A percentile compares a stretch with the other conserved stretches of the same genome.
phyloP scores from a whole-genome alignment of 176 grass and related monocot species.

The Puccinellia tenuiflora region DNA sequence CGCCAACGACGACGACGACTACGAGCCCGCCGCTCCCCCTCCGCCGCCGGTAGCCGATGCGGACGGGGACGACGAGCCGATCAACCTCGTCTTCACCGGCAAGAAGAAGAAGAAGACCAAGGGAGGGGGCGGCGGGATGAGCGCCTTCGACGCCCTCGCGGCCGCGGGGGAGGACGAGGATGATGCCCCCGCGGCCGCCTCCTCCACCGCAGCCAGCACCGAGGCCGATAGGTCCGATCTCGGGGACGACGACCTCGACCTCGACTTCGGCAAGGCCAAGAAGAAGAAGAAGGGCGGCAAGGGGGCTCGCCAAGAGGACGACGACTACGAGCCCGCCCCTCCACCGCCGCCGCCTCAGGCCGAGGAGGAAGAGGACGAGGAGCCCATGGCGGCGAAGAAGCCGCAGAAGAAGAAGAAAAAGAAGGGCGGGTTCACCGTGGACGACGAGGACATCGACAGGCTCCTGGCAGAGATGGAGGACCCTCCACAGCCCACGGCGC shows the following conservation, averaged over 20 bases:
- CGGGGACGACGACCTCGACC: constrained; percentile 43
- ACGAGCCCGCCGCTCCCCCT: constrained; percentile 28
- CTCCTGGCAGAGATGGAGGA: constrained; percentile 46
- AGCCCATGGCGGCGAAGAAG: constrained; percentile 40
- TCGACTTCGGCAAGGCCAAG: constrained; percentile 63
- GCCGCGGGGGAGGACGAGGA: constrained; percentile 34
- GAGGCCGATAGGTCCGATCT: constrained; percentile 28
- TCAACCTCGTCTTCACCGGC: constrained; percentile 68
- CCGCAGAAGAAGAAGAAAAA: constrained; percentile 92
- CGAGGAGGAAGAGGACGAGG: constrained; percentile 29
- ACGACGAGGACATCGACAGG: constrained; percentile 66
- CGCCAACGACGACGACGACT: constrained; percentile 35
- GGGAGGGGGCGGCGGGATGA: constrained; percentile 21
- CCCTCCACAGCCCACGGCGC: neutral
- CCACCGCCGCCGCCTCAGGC: neutral
- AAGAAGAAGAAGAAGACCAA: constrained; percentile 94
- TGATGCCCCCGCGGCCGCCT: neutral
- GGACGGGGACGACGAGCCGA: constrained; percentile 57
- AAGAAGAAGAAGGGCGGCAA: constrained; percentile 73
- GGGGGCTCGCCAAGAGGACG: constrained; percentile 4
- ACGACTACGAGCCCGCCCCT: constrained; percentile 8
- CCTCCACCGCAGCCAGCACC: neutral
- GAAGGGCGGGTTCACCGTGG: constrained; percentile 57
- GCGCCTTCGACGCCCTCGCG: constrained; percentile 58
- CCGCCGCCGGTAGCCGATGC: constrained; percentile 8